Percentiles rank a stretch among this genome's conserved stretches.
These are phyloP conservation scores for Pseudogymnoascus sp. DNA, from an alignment of 2,329 filamentous ascomycete genomes.

Conservation along the genomic window DNA sequence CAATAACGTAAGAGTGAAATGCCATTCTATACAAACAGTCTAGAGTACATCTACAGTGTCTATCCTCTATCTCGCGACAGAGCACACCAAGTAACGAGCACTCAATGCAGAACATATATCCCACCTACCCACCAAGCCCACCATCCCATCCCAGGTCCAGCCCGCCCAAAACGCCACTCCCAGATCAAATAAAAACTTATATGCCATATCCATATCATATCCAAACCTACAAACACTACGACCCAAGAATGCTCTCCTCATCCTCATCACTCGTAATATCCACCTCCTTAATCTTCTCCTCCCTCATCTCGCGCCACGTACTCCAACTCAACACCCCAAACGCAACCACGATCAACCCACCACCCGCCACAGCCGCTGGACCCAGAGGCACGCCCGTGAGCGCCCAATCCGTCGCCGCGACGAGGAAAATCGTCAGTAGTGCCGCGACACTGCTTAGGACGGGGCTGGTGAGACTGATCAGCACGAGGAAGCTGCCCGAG, in stretches of 20 bases:
- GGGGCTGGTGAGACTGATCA: slow-evolving; percentile 87
- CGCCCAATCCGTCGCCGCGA: slow-evolving; percentile 84
- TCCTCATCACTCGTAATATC: slow-evolving; percentile 35
- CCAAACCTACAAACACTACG: background rate
- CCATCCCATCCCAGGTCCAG: background rate
- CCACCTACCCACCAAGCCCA: background rate
- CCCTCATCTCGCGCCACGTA: slow-evolving; percentile 86
- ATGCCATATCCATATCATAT: background rate
- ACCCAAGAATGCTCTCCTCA: background rate
- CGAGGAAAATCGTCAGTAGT: slow-evolving; percentile 91
- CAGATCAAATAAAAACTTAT: background rate
- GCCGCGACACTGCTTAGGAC: slow-evolving; percentile 89
- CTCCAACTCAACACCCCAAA: slow-evolving; percentile 85
- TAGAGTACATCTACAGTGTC: slow-evolving; percentile 3
- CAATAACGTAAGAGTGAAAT: background rate
- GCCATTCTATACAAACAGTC: background rate
- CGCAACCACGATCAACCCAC: slow-evolving; percentile 75
- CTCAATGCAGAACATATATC: background rate
- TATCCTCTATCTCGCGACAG: background rate
- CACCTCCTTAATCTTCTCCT: slow-evolving; percentile 57
- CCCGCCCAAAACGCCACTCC: background rate
- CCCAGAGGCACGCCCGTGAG: slow-evolving; percentile 70
- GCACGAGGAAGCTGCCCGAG: slow-evolving; percentile 82
- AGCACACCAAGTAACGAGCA: background rate
- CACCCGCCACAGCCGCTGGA: slow-evolving; percentile 69